phyloP scores from a whole-genome alignment of 345 rosid genomes.

The Eucalyptus urophylla region DNA sequence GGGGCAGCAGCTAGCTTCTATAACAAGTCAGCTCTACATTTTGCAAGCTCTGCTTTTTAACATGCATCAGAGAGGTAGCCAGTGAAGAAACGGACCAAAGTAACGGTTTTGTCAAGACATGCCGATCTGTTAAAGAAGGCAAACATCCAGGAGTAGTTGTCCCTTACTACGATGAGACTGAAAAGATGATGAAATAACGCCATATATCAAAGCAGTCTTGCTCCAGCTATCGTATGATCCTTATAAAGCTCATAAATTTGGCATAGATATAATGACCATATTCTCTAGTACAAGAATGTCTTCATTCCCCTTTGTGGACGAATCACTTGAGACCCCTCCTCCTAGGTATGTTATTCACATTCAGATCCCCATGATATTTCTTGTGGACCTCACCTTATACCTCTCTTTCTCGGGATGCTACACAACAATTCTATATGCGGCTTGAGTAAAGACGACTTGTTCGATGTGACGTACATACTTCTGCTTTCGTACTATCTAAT shows the following conservation, averaged over 20 bases:
- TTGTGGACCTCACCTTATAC: background rate
- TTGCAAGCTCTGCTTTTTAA: background rate
- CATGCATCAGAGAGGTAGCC: background rate
- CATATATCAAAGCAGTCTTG: background rate
- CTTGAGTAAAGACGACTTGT: accelerated
- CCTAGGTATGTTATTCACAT: accelerated
- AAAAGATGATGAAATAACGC: background rate
- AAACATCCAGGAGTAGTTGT: background rate
- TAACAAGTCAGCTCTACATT: background rate
- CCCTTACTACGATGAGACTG: background rate
- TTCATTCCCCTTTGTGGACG: background rate
- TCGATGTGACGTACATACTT: accelerated
- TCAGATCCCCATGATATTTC: background rate
- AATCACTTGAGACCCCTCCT: background rate
- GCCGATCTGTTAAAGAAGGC: background rate
- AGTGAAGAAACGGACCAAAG: background rate
- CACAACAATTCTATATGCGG: background rate
- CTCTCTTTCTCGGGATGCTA: background rate
- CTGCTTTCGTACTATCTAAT: background rate
- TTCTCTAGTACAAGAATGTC: background rate
- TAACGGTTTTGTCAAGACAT: background rate
- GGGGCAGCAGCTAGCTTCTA: background rate
- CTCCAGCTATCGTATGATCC: background rate
- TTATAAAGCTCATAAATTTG: background rate
- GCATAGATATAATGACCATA: background rate